Evolutionary conservation across 305 asterid species (phyloP), one percentile per base, ranked within the genome.

Genomic region (Solanum hybrid): DNA sequence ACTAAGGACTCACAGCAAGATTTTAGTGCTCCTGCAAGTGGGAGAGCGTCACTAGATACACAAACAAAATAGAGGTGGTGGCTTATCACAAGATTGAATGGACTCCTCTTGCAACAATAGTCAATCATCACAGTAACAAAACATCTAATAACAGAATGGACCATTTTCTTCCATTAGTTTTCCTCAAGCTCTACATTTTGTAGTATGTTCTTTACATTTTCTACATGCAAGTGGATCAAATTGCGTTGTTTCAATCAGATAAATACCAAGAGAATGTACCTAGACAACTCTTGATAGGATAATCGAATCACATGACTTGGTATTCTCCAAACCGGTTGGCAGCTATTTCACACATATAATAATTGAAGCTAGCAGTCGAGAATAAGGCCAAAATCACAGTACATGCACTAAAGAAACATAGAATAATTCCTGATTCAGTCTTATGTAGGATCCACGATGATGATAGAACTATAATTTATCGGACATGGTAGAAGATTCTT

Each of bases 11-110:
- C 88, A 75, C 69, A 86, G 77, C 92, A 78, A 79, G 71, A 89
- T 76, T 40, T 87, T 86, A 80, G 92, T 92, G 94, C 92, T 89
- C 85, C 91, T 90, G 92, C 90, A 89, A 92, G 92, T 92, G 93
- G 91, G 88, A 91, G 93, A 92, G 64, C 0, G 51, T 42, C 93
- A 93, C 88, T 56, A 86, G 86, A 56, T 80, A 37, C 78, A 40
- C 51, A 38, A 88, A 37, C 73, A 56, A 42, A 40, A 91, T 91
- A 71, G 75, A 90, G 85, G 75, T 88, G 76, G 87, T 72, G 88
- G 82, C 87, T 31, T 78, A 87, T 90, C 86, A 60, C 90, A 87
- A 45, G 88, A 79, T 86, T 79, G 78, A 88, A 90, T 76, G 85
- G 87, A 77, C 91, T 87, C 87, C 88, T 89, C 76, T 51, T 56